Percentiles rank a stretch among this genome's conserved stretches.
Conservation (phyloP, 352 stramenopile species). For the Blastocystis sp. region DNA sequence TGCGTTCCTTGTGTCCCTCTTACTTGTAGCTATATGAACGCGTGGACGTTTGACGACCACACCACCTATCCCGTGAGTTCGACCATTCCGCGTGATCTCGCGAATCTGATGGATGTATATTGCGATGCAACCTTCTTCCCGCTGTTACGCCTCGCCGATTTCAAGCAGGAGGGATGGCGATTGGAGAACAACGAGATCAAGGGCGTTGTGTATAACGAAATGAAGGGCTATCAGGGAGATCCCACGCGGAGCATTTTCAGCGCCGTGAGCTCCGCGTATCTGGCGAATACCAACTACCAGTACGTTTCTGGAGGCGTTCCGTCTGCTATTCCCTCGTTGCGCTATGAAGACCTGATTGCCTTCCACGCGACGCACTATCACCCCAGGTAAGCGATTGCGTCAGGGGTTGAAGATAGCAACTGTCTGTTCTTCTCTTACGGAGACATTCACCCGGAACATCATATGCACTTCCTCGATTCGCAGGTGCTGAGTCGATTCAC, state of each 20-base stretch:
- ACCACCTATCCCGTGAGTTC: slow-evolving; percentile 98
- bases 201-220: slow-evolving; percentile 71
- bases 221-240: slow-evolving; percentile 60
- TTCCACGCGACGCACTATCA: slow-evolving; percentile 84
- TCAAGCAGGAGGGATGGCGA: slow-evolving; percentile 84
- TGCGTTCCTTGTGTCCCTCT: background rate
- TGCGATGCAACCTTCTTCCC: slow-evolving; percentile 93
- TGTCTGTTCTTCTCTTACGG: slow-evolving; percentile 84
- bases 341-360: slow-evolving; percentile 77
- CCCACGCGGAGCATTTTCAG: slow-evolving; percentile 40
- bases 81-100: slow-evolving; percentile 78
- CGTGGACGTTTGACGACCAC: slow-evolving; percentile 86
- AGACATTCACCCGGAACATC: slow-evolving; percentile 78
- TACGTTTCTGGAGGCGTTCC: slow-evolving; percentile 81
- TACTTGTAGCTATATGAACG: slow-evolving; percentile 88
- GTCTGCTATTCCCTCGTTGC: slow-evolving; percentile 77
- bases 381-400: slow-evolving; percentile 72
- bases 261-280: slow-evolving; percentile 51
- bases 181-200: slow-evolving; percentile 76
- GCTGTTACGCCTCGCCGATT: slow-evolving; percentile 78
- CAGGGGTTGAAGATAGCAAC: slow-evolving; percentile 73
- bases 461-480: slow-evolving; percentile 78
- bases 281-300: slow-evolving; percentile 76
- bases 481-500: slow-evolving; percentile 77
- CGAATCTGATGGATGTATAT: slow-evolving; percentile 76